Base-by-base conservation (phyloP, 2,329 filamentous ascomycete species). In the Fusarium aywerte region DNA sequence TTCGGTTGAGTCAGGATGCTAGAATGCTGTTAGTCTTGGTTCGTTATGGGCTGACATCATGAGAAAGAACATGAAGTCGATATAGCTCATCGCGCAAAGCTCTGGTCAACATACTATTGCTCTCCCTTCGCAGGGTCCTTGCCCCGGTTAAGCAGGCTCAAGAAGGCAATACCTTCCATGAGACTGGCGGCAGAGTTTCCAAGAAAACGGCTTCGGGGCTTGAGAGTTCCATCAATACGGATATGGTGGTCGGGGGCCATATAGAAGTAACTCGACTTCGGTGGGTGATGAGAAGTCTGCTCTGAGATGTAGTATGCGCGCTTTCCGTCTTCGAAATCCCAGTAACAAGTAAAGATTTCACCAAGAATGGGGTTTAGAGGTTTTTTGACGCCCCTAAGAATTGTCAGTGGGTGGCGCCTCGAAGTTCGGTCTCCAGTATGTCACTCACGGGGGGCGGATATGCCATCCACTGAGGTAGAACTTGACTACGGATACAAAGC, bases 391-490 rank as follows among this genome's bases (percentile, higher is more conserved):
- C 96, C 96, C 72, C 93, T 97, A 48, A 16, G 25, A 13, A 31
- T 45, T 16, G 67, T 76, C 58, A 77, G 75, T 51, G 31, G 52
- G n/a, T 39, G 50, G 48, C 42, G 53, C 55, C 44, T 58, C 63
- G 33, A 23, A 8, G 23, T 20, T n/a, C 21, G n/a, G 38, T 20
- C 40, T 20, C 16, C 27, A 51, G 15, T 33, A 55, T 29, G 18
- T n/a, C 33, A 85, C 92, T 76, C 87, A 97, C 93, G 93, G 92
- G 75, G 96, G 96, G 80, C 95, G 96, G 77, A 99, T 97, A 79
- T 99, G 96, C 96, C 96, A 99, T 74, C 96, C 96, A 79, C 93
- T 97, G 42, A 99, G 84, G 79, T 99, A 99, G 79, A 99, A 99
- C 80, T 96, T 97, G 76, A 97, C 92, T 48, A 99, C 96, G 15